These are phyloP conservation scores for Parasarocladium wereldwijsianum DNA, from an alignment of 2,329 filamentous ascomycete genomes.

Conservation along the genomic window DNA sequence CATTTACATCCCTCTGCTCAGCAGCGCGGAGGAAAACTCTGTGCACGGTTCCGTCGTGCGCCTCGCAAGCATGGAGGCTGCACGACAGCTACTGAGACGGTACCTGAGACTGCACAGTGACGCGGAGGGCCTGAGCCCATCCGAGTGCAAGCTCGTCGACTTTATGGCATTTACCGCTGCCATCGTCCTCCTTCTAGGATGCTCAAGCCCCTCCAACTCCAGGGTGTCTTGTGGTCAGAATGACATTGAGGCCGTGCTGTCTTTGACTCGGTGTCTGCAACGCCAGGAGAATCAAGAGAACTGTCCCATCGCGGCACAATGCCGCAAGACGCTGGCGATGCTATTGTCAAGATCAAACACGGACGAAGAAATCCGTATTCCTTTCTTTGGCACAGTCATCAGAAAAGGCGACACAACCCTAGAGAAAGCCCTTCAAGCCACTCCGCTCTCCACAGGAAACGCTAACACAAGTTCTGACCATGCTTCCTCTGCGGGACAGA, in stretches of 20 bases:
- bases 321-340: too few relatives aligned
- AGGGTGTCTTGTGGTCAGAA: too few relatives aligned
- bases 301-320: too few relatives aligned
- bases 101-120: constrained; percentile 19
- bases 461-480: not conserved
- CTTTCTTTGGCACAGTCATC: too few relatives aligned
- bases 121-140: constrained; percentile 15
- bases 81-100: constrained; percentile 6
- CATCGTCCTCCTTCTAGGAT: constrained; percentile 24
- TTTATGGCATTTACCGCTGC: constrained; percentile 30
- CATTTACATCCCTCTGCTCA: constrained; percentile 28
- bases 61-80: constrained; percentile 5
- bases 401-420: constrained; percentile 6
- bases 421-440: constrained; percentile 1
- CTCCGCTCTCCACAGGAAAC: constrained; percentile 1
- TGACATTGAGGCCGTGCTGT: too few relatives aligned
- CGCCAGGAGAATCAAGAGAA: too few relatives aligned
- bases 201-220: too few relatives aligned
- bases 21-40: constrained; percentile 1
- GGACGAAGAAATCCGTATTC: too few relatives aligned
- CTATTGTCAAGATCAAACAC: too few relatives aligned
- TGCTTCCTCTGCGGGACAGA: not conserved
- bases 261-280: too few relatives aligned
- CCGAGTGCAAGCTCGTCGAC: constrained; percentile 30
- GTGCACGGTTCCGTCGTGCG: constrained; percentile 20